These are phyloP conservation scores for Scutellaria galericulata DNA, from an alignment of 257 asterid genomes.

Conservation along the genomic window DNA sequence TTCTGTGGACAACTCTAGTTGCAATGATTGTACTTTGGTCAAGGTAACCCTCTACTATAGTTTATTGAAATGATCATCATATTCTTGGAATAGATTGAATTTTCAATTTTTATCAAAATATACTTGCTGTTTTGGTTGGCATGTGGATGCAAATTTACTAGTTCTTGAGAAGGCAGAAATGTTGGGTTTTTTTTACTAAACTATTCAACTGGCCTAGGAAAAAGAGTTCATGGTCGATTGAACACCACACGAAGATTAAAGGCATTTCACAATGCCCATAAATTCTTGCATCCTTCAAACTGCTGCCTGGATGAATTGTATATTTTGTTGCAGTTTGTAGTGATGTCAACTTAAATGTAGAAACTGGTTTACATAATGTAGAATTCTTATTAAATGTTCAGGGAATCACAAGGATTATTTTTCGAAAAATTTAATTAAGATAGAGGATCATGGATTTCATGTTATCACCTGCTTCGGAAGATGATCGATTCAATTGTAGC, in stretches of 20 bases:
- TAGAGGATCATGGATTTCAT: not conserved
- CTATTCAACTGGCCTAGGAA: too few species aligned
- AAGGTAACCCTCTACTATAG: slow-evolving; percentile 59
- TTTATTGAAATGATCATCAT: not conserved
- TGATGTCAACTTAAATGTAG: too few species aligned
- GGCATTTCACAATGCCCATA: too few species aligned
- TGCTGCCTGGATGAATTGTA: too few species aligned
- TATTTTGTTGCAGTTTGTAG: too few species aligned
- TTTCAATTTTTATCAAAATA: not conserved
- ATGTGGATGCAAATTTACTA: not conserved
- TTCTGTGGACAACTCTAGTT: slow-evolving; percentile 84
- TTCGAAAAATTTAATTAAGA: not conserved
- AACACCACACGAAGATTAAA: too few species aligned
- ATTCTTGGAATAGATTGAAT: not conserved
- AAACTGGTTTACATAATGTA: not conserved
- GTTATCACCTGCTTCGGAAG: not conserved
- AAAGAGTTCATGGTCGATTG: too few species aligned
- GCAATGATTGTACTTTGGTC: slow-evolving; percentile 86
- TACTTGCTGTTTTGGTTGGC: not conserved
- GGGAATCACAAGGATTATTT: not conserved
- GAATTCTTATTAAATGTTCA: not conserved
- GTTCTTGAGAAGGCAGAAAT: not conserved
- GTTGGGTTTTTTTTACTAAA: too few species aligned
- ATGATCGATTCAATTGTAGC: not conserved
- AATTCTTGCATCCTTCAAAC: too few species aligned